A percentile compares a stretch with the other conserved stretches of the same genome.
phyloP scores from a whole-genome alignment of 306 rosid genomes.

The Sophora flavescens region DNA sequence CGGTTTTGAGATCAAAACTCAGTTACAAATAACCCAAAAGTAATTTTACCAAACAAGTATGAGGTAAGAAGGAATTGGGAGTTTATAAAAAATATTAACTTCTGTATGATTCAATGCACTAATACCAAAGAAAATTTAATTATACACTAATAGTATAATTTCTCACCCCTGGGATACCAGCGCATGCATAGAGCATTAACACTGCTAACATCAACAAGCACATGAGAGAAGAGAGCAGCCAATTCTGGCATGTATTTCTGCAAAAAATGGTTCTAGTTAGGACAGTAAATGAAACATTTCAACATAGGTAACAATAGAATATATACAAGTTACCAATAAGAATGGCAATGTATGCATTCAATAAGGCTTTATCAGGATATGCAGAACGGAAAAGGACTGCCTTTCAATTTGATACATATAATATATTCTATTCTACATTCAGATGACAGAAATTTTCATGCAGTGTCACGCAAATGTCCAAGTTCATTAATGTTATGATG shows the following conservation, averaged over 20 bases:
- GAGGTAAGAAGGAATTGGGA: not conserved
- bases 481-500: slow-evolving; percentile 3
- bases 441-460: slow-evolving; percentile 10
- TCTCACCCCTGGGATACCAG: slow-evolving; percentile 91
- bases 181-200: slow-evolving; percentile 83
- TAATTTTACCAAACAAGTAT: too few species aligned
- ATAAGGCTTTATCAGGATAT: slow-evolving; percentile 9
- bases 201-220: slow-evolving; percentile 95
- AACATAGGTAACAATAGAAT: slow-evolving; percentile 31
- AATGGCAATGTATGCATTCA: not conserved
- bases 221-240: slow-evolving; percentile 91
- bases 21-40: too few species aligned
- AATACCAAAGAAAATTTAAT: not conserved
- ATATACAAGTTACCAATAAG: slow-evolving; percentile 18
- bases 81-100: slow-evolving; percentile 10
- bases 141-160: slow-evolving; percentile 18
- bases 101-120: slow-evolving; percentile 9
- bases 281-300: slow-evolving; percentile 27
- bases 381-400: not conserved
- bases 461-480: not conserved
- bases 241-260: slow-evolving; percentile 99
- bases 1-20: too few species aligned
- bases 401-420: slow-evolving; percentile 11
- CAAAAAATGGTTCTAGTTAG: slow-evolving; percentile 32
- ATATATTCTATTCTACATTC: not conserved